Evolutionary conservation across 73 alveolate species (phyloP).

Genomic region (Paramecium pentaurelia): DNA sequence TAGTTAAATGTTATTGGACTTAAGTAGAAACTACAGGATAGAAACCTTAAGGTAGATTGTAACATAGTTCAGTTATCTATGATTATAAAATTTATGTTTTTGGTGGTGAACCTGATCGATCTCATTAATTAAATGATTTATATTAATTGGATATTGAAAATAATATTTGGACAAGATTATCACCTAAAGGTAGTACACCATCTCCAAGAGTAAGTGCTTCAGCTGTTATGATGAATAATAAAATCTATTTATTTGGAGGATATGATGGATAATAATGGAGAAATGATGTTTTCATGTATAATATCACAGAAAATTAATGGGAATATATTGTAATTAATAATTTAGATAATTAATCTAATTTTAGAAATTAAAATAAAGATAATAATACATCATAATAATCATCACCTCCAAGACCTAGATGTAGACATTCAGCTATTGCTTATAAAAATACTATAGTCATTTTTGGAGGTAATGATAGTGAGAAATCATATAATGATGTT

Average conservation of each 20-base stretch:
- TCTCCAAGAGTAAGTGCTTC: constrained; percentile 84
- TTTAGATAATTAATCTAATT: not conserved
- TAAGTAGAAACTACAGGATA: constrained; percentile 68
- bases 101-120: constrained; percentile 87
- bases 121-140: constrained; percentile 73
- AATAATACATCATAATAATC: not conserved
- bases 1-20: constrained; percentile 64
- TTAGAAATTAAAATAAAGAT: not conserved
- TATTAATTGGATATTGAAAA: constrained; percentile 66
- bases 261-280: constrained; percentile 83
- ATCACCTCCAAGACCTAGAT: constrained; percentile 73
- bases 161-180: constrained; percentile 46
- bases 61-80: constrained; percentile 71
- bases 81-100: constrained; percentile 71
- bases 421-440: constrained; percentile 78
- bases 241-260: constrained; percentile 82
- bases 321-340: constrained; percentile 48
- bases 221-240: constrained; percentile 72
- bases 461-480: constrained; percentile 88
- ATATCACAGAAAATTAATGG: constrained; percentile 44
- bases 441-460: constrained; percentile 66
- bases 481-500: constrained; percentile 72
- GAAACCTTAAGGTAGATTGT: constrained; percentile 78
- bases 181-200: constrained; percentile 57
- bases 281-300: constrained; percentile 76